Conservation (phyloP, 1,284 basidiomycete species). For the Sporisorium iseilematis-ciliati region DNA sequence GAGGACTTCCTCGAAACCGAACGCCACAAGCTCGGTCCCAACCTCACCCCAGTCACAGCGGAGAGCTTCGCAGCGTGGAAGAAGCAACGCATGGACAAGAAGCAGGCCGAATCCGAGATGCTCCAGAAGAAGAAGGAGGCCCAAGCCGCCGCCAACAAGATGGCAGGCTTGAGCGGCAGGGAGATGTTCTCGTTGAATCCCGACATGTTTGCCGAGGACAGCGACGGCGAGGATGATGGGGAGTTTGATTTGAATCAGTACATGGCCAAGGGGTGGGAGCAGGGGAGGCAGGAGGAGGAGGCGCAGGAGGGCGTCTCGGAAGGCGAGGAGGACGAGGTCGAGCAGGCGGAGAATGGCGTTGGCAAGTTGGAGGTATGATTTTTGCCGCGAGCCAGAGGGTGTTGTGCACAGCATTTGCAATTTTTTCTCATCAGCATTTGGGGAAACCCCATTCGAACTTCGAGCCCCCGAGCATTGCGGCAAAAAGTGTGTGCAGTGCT, state of each 20-base stretch:
- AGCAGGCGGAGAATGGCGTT: constrained; percentile 16
- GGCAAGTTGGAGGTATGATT: constrained; percentile 21
- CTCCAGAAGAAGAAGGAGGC: constrained; percentile 85
- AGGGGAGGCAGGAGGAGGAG: constrained; percentile 59
- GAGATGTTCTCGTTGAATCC: constrained; percentile 94
- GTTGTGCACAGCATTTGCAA: background rate
- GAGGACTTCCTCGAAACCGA: constrained; percentile 99
- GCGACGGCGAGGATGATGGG: constrained; percentile 73
- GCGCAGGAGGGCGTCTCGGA: constrained; percentile 22
- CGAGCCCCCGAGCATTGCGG: too few species aligned
- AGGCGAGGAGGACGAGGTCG: constrained; percentile 46
- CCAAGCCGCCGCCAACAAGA: constrained; percentile 89
- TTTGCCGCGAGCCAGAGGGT: background rate
- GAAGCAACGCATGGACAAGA: constrained; percentile 74
- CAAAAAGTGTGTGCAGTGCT: background rate
- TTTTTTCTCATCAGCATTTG: background rate
- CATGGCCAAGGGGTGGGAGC: constrained; percentile 63
- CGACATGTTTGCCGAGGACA: constrained; percentile 81
- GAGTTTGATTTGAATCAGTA: constrained; percentile 63
- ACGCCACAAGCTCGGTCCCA: constrained; percentile 77
- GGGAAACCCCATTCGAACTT: background rate
- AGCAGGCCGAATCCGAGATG: constrained; percentile 88
- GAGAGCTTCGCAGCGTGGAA: constrained; percentile 97
- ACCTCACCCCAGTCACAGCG: constrained; percentile 93
- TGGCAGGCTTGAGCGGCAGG: constrained; percentile 90